Base-by-base conservation (phyloP, 441 rosid genomes). In the Adansonia gregorii region DNA sequence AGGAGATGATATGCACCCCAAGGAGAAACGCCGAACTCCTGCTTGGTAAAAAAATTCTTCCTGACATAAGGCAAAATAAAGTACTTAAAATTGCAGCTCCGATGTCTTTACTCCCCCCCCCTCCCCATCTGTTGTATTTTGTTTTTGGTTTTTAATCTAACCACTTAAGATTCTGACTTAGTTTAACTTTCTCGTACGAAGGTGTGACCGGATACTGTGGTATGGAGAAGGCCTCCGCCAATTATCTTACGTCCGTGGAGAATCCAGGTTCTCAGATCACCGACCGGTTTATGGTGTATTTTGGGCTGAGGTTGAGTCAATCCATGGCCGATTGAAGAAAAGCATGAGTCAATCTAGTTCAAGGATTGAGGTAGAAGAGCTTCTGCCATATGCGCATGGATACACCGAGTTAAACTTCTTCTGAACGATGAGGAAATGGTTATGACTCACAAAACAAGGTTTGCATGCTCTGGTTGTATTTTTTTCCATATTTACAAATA, bases 121-220 rank as follows among this genome's bases (percentile, higher is more conserved):
- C 27, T n/a, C 27, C 27, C 27, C 27, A 24, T 24, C 27, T 24
- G 27, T 24, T 24, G 27, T 24, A 24, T 24, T 24, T 24, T 24
- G 1, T 24, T 24, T 24, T 24, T 24, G 1, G 27, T 24, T 24
- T 24, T 24, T 24, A 24, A 24, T 24, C 27, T 24, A 24, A 24
- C 27, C 0, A 24, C 1, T 24, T 24, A 24, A 24, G 27, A 1
- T 24, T 24, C 88, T 86, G 69, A 88, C 81, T 45, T 24, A 15
- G 74, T 61, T 49, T 75, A 15, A 24, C 69, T 72, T 3, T 73
- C 49, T 10, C 41, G 10, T 72, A 39, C 77, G 73, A 82, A 96
- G 98, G 99, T 94, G 99, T 24, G 99, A 96, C 81, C 88, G 99
- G 78, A 94, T 94, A 84, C 81, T 96, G 81, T 96, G 99, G 99